These are phyloP conservation scores for Astragalus glycyphyllos DNA, from an alignment of 306 rosid species.

Conservation along the genomic window DNA sequence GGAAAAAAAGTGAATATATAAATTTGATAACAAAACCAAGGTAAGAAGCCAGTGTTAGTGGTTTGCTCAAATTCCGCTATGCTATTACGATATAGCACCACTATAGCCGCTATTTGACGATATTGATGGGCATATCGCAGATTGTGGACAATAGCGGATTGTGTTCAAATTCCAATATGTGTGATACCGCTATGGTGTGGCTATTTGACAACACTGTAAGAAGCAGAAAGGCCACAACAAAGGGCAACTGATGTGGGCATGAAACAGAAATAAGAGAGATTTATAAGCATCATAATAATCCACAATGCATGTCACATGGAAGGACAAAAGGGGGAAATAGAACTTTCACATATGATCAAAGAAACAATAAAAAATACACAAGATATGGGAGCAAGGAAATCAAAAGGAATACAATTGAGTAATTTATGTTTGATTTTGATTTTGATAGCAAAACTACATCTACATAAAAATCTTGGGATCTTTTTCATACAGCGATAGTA, in stretches of 20 bases:
- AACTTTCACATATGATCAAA: background rate
- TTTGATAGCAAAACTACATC: slow-evolving; percentile 23
- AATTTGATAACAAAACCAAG: background rate
- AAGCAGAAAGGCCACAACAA: background rate
- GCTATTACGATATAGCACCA: too few relatives aligned
- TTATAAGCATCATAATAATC: slow-evolving; percentile 18
- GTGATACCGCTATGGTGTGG: too few relatives aligned
- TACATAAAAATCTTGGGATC: background rate
- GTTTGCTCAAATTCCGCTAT: too few relatives aligned
- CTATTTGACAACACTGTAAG: too few relatives aligned
- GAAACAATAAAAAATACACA: slow-evolving; percentile 1
- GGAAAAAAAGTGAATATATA: background rate
- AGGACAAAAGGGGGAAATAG: background rate
- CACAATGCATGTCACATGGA: slow-evolving; percentile 10
- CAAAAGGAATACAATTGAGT: background rate
- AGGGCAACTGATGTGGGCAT: slow-evolving; percentile 7
- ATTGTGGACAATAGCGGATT: too few relatives aligned
- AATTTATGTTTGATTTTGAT: slow-evolving; percentile 11
- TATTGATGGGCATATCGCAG: too few relatives aligned
- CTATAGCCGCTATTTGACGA: too few relatives aligned
- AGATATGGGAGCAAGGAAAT: slow-evolving; percentile 14
- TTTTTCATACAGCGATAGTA: slow-evolving; percentile 8
- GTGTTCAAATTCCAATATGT: too few relatives aligned
- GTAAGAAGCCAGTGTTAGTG: background rate
- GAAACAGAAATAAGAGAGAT: slow-evolving; percentile 1